Conservation (phyloP, 176 grass and related monocot species). For the Aegilops umbellulata region DNA sequence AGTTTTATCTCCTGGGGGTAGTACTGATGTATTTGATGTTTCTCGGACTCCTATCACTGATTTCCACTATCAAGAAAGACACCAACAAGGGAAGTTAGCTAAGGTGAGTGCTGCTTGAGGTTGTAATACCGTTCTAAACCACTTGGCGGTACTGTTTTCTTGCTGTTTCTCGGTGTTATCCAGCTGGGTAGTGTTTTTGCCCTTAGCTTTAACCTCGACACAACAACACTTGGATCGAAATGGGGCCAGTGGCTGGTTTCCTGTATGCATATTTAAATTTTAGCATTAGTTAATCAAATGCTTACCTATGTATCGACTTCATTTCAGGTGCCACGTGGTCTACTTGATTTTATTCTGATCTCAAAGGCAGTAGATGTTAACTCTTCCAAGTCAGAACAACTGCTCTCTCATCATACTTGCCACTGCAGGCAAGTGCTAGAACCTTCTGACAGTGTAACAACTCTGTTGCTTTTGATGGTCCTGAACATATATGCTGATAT, state of each 20-base stretch:
- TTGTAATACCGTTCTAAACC: background rate
- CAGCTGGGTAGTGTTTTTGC: background rate
- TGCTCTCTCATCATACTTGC: constrained; percentile 72
- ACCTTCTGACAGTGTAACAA: background rate
- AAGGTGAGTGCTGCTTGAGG: constrained; percentile 52
- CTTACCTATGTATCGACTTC: constrained; percentile 15
- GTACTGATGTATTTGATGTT: constrained; percentile 57
- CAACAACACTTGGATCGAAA: constrained; percentile 10
- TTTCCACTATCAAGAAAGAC: constrained; percentile 90
- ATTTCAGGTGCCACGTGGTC: constrained; percentile 59
- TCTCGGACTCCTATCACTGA: constrained; percentile 67
- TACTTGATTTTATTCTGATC: constrained; percentile 92
- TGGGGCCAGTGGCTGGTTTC: background rate
- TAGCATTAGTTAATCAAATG: constrained; percentile 1
- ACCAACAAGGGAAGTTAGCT: constrained; percentile 63
- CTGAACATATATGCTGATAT: constrained; percentile 5
- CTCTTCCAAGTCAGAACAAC: constrained; percentile 38
- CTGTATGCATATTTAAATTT: background rate
- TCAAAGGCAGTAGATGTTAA: constrained; percentile 52
- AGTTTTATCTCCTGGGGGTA: constrained; percentile 42
- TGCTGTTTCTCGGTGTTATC: constrained; percentile 5
- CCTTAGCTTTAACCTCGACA: background rate
- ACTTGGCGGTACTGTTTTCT: background rate
- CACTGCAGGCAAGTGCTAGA: constrained; percentile 86
- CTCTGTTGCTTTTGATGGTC: constrained; percentile 8